A percentile compares a stretch with the other conserved stretches of the same genome.
Evolutionary conservation across 2,329 filamentous ascomycete species (phyloP).

Genomic region (Mycogone perniciosa): DNA sequence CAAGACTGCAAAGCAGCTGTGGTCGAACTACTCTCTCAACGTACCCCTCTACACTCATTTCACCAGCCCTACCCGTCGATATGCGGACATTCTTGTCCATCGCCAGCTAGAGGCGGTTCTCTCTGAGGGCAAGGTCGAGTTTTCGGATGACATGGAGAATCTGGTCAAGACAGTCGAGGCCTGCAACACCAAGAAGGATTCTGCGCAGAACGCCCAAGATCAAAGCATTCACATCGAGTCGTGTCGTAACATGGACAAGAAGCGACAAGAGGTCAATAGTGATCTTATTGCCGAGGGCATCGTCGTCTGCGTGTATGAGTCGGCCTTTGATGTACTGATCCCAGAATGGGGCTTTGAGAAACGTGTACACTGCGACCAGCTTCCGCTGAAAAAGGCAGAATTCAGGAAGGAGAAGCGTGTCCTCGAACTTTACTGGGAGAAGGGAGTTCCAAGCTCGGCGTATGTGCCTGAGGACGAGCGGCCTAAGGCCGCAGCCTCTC

Average conservation of each 20-base stretch:
- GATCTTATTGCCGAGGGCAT: slow-evolving; percentile 95
- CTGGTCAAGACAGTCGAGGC: slow-evolving; percentile 89
- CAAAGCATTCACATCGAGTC: slow-evolving; percentile 98
- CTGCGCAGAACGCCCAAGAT: slow-evolving; percentile 92
- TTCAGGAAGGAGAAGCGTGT: slow-evolving; percentile 94
- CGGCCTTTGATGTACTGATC: slow-evolving; percentile 95
- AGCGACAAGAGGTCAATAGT: slow-evolving; percentile 75
- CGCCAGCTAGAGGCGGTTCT: slow-evolving; percentile 86
- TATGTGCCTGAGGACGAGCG: slow-evolving; percentile 97
- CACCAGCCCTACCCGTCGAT: slow-evolving; percentile 89
- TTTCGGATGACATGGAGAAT: slow-evolving; percentile 79
- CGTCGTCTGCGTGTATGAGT: slow-evolving; percentile 95
- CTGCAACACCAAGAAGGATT: slow-evolving; percentile 99
- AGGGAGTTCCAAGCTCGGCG: slow-evolving; percentile 91
- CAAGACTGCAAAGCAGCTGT: slow-evolving; percentile 69
- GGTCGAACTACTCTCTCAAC: slow-evolving; percentile 88
- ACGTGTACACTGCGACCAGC: slow-evolving; percentile 96
- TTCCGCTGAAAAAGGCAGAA: slow-evolving; percentile 98
- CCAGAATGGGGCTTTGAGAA: slow-evolving; percentile 99
- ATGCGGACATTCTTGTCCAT: slow-evolving; percentile 91
- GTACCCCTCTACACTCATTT: slow-evolving; percentile 95
- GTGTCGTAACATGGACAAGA: slow-evolving; percentile 92
- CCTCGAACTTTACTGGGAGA: slow-evolving; percentile 98
- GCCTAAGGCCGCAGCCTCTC: slow-evolving; percentile 71
- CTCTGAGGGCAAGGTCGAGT: slow-evolving; percentile 75